Base-by-base conservation (phyloP, 768 basidiomycete species). In the Mycena galericulata region DNA sequence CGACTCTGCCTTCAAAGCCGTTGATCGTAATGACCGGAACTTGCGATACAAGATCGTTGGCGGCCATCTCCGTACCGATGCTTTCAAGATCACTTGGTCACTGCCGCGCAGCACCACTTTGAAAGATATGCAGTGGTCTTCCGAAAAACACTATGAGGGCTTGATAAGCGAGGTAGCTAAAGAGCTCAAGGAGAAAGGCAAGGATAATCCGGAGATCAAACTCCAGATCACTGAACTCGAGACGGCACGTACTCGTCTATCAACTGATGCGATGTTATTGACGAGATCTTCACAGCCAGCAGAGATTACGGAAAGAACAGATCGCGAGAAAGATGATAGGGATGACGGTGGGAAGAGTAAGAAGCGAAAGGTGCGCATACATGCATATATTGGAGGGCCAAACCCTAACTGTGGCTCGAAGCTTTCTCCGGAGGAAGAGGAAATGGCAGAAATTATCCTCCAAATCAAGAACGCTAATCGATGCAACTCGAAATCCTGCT, bases 21-120 rank as follows among this genome's bases (percentile, higher is more conserved):
- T 57, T 29, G 43, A 20, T 11, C 22, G 3, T 15, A 18, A 60
- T 7, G 29, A 4, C 4, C 4, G 18, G n/a, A 60, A 24, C 20
- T 29, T 60, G 22, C n/a, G 24, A 29, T 60, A 47, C 58, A 60
- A 60, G 29, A 30, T 60, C 14, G 58, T 60, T 17, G 20, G 11
- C 3, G n/a, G 26, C 4, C 15, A 46, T 11, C 45, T 60, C 4
- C 58, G 58, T 10, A 20, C 58, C 5, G 12, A 9, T 11, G n/a
- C 12, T 7, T 60, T 60, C 45, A 32, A 27, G 32, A 20, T 47
- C 12, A 47, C 45, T 14, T 60, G 32, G 29, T n/a, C 58, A 14
- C 46, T 60, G 18, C 4, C 11, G 2, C 45, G 58, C 30, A n/a
- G n/a, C n/a, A 47, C 58, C 43, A 15, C 22, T 18, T 47, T 60